Evolutionary conservation across 192 early-diverging fungal genomes (phyloP), one percentile per base, ranked within the genome.

Genomic region (Coemansia sp.): DNA sequence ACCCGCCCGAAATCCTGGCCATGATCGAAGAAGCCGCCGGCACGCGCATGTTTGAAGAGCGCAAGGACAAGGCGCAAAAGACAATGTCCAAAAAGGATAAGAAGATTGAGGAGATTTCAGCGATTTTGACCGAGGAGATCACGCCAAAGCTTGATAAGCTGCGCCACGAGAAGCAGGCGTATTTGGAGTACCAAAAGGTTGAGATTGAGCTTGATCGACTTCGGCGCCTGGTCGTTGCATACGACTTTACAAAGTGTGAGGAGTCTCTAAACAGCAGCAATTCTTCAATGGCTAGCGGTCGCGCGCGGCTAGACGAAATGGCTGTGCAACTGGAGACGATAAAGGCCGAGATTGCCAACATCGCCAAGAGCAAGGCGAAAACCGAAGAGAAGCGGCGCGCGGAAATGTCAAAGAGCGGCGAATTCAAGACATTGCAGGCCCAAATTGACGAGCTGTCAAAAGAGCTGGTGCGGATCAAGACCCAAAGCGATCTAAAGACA

Each of bases 11-110:
- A 70, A 94, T 98, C 35, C 81, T 99, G 21, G 87, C 90, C 15
- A 98, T 99, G 96, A 93, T 99, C 37, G 97, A 99, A 75, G 97
- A 99, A 68, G 97, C 97, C 1, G 96, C 97, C 4, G 97, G 97
- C 3, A 99, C 97, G 45, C 84, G 94, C 41, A 96, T 99, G 94
- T 99, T 93, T 76, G 97, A 99, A 74, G 97, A 99, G 70, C 80
- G 92, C 63, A 99, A 98, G 70, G 90, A 92, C 51, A 96, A 95
- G 81, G 97, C 97, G 3, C 81, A 91, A 38, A 89, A 90, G 66
- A 93, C 92, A 3, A 97, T 99, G 78, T 85, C 83, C 3, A 98
- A 98, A 70, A 98, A 99, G 76, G 96, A 97, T 60, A 89, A 89
- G 50, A 97, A 96, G 76, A 86, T 98, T 7, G 90, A 92, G 6